Evolutionary conservation across 2,329 filamentous ascomycete genomes (phyloP), one percentile per base, ranked within the genome.

Genomic region (Parasarocladium wereldwijsianum): DNA sequence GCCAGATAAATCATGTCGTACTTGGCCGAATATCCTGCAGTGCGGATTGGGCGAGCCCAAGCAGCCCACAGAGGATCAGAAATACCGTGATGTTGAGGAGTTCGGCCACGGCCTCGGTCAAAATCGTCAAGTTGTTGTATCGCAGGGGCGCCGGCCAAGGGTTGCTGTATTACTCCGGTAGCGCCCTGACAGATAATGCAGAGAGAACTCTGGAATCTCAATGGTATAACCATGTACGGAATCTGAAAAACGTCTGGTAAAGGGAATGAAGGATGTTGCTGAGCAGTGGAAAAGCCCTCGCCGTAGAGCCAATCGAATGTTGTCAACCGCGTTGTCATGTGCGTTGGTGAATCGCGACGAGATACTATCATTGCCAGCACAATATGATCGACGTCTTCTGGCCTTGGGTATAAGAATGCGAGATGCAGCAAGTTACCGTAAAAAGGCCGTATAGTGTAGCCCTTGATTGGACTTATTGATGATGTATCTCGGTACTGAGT

Each of bases 1-100:
- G 79, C 81, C 11, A 98, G 58, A 45, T 90, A 93, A 28, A 96
- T 73, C 35, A 77, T 73, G 44, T 96, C 90, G 20, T 75, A 72
- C 12, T 59, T 64, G 32, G 66, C 57, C 31, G 68, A 67, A 39
- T 76, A 78, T 9, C 59, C 54, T 35, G 65, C 65, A 15, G 73
- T 66, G 6, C 87, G 74, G 35, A 72, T 66, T 2, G 85, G 80
- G 35, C 82, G 70, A 17, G 83, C 73, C 86, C 87, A 98, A 15
- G 79, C 72, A 4, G 78, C 79, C 81, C 85, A 94, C 4, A 82
- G 51, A 1, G 79, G 78, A 22, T 36, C 45, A 20, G 44, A 53
- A 19, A 36, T 49, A 16, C 61, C 70, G 36, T 62, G 58, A 38
- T 63, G 57, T 19, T 64, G 57, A 19, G 48, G 64, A 50, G 21